A percentile compares a stretch with the other conserved stretches of the same genome.
Conservation (phyloP, 805 yeast species). For the Metschnikowia kofuensis region DNA sequence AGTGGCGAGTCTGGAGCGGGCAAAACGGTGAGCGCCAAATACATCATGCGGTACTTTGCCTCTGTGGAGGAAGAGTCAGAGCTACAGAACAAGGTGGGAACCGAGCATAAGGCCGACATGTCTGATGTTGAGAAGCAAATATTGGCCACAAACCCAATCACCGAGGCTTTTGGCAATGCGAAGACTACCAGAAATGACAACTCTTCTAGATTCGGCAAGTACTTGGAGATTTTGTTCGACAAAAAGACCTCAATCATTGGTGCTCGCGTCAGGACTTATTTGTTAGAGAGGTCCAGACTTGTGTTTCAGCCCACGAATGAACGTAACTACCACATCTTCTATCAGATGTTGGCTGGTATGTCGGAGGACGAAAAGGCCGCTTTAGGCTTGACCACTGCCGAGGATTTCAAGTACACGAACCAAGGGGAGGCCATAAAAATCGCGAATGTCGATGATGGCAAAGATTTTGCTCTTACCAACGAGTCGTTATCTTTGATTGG, state of each 20-base stretch:
- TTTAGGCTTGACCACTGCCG: slow-evolving; percentile 60
- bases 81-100: slow-evolving; percentile 30
- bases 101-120: slow-evolving; percentile 56
- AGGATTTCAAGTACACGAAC: slow-evolving; percentile 75
- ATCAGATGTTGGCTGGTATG: slow-evolving; percentile 81
- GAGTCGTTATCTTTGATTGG: slow-evolving; percentile 82
- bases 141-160: slow-evolving; percentile 92
- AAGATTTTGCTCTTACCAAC: slow-evolving; percentile 72
- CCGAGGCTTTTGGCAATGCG: slow-evolving; percentile 99
- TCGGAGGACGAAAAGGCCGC: slow-evolving; percentile 50
- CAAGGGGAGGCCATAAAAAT: slow-evolving; percentile 82
- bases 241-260: slow-evolving; percentile 77
- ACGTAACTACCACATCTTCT: slow-evolving; percentile 92
- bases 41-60: slow-evolving; percentile 96
- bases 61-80: slow-evolving; percentile 66
- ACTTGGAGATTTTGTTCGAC: slow-evolving; percentile 86
- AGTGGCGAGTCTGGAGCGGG: slow-evolving; percentile 99
- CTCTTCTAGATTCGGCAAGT: slow-evolving; percentile 96
- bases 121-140: slow-evolving; percentile 91
- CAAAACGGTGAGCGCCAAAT: slow-evolving; percentile 94
- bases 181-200: slow-evolving; percentile 96
- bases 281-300: slow-evolving; percentile 88
- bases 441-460: slow-evolving; percentile 75
- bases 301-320: slow-evolving; percentile 91
- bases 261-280: slow-evolving; percentile 89